A percentile compares a stretch with the other conserved stretches of the same genome.
Conservation (phyloP, 352 stramenopile genomes). For the Phytophthora palmivora region DNA sequence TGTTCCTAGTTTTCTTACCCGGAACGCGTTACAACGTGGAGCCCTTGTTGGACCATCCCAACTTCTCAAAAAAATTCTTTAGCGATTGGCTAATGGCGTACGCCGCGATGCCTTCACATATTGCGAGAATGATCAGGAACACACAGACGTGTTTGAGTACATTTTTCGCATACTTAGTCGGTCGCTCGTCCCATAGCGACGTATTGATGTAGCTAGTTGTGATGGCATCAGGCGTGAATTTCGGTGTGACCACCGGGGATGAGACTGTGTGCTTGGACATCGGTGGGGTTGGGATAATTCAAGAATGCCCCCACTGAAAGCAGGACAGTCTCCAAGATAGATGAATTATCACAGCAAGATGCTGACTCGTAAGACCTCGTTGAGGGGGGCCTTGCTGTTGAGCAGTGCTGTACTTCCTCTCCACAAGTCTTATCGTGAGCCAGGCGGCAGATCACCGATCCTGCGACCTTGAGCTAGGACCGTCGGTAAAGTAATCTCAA, state of each 20-base stretch:
- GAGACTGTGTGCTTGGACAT: slow-evolving; percentile 15
- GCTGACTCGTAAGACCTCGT: too few species aligned
- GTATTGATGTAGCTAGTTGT: slow-evolving; percentile 24
- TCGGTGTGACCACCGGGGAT: slow-evolving; percentile 3
- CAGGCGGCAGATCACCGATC: too few species aligned
- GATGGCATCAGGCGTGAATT: slow-evolving; percentile 21
- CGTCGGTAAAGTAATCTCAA: too few species aligned
- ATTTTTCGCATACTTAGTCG: slow-evolving; percentile 52
- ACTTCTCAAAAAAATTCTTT: slow-evolving; percentile 66
- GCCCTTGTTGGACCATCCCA: slow-evolving; percentile 60
- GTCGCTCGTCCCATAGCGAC: slow-evolving; percentile 50
- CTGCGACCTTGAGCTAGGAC: too few species aligned
- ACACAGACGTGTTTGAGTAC: slow-evolving; percentile 59
- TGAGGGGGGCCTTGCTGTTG: too few species aligned
- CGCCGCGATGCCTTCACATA: slow-evolving; percentile 53
- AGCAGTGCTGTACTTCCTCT: too few species aligned
- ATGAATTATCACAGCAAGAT: too few species aligned
- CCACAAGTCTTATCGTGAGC: too few species aligned
- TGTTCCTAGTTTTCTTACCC: too few species aligned
- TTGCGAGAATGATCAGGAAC: slow-evolving; percentile 59
- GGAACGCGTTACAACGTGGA: slow-evolving; percentile 26
- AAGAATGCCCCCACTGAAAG: slow-evolving; percentile 8
- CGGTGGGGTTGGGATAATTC: slow-evolving; percentile 7
- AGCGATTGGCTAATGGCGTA: slow-evolving; percentile 63
- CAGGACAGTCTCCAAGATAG: background rate